Percentiles rank a stretch among this genome's conserved stretches.
phyloP scores from a whole-genome alignment of 495 filamentous ascomycete species.

The Endocarpon pusillum region DNA sequence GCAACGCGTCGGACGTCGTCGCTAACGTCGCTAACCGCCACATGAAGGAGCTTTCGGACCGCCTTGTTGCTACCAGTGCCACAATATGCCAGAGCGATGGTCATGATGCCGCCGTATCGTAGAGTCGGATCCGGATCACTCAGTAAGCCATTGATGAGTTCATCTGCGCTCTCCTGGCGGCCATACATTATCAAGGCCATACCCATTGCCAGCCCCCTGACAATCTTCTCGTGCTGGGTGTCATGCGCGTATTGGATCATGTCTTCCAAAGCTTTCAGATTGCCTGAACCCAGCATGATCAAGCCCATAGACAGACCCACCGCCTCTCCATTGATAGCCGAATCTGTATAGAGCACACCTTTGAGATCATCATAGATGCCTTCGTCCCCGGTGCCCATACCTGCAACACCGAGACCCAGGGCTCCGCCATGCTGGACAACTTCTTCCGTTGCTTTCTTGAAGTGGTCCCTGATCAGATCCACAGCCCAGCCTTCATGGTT shows the following conservation, averaged over 20 bases:
- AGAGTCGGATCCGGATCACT: conserved; percentile 87
- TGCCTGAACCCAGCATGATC: conserved; percentile 92
- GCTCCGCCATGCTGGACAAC: conserved; percentile 96
- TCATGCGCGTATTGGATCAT: conserved; percentile 98
- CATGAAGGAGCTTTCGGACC: conserved; percentile 88
- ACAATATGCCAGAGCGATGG: conserved; percentile 94
- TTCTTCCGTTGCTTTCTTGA: conserved; percentile 75
- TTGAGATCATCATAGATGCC: conserved; percentile 86
- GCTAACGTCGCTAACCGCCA: conserved; percentile 94
- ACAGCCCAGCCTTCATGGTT: conserved; percentile 92
- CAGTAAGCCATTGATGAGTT: conserved; percentile 80
- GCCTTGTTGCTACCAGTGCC: conserved; percentile 97
- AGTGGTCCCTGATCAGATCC: conserved; percentile 72
- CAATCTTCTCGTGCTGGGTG: conserved; percentile 97
- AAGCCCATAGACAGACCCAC: conserved; percentile 91
- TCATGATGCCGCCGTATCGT: conserved; percentile 96
- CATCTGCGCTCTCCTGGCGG: conserved; percentile 85
- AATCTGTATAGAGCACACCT: conserved; percentile 73
- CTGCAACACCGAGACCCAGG: conserved; percentile 85
- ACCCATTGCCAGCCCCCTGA: conserved; percentile 82
- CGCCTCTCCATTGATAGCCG: conserved; percentile 90
- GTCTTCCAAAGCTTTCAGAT: conserved; percentile 73
- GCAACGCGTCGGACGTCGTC: conserved; percentile 93
- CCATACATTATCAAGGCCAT: conserved; percentile 99
- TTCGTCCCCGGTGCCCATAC: conserved; percentile 87